Evolutionary conservation across 202 grass and related monocot species (phyloP).

Genomic region (Carex arenaria): DNA sequence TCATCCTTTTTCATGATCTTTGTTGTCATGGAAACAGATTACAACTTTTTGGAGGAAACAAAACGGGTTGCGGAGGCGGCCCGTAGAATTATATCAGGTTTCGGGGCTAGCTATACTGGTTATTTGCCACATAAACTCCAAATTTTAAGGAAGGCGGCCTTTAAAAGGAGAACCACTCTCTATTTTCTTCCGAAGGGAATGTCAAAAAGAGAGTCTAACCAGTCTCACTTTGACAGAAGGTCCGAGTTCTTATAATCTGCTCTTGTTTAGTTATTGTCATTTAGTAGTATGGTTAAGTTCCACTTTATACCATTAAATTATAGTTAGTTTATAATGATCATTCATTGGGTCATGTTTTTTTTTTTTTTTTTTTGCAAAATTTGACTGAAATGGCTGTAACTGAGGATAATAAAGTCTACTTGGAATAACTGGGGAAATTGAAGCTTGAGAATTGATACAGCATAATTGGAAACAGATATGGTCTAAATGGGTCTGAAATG

Average conservation of each 20-base stretch:
- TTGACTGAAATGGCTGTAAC: background rate
- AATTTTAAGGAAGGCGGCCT: constrained; percentile 47
- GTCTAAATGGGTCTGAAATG: background rate
- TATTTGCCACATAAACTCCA: constrained; percentile 35
- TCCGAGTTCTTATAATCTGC: constrained; percentile 1
- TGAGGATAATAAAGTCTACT: background rate
- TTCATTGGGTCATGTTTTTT: background rate
- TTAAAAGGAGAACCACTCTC: constrained; percentile 34
- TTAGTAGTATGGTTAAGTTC: background rate
- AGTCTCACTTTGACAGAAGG: constrained; percentile 37
- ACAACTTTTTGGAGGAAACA: constrained; percentile 75
- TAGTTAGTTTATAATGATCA: background rate
- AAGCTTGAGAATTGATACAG: background rate
- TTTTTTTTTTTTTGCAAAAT: background rate
- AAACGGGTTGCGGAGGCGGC: constrained; percentile 57
- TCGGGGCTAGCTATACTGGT: constrained; percentile 38
- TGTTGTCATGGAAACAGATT: constrained; percentile 40
- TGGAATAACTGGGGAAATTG: background rate
- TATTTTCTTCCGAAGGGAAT: constrained; percentile 66
- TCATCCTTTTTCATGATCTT: background rate
- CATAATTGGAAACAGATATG: background rate
- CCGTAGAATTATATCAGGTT: constrained; percentile 37
- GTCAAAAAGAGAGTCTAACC: constrained; percentile 64
- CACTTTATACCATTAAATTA: background rate
- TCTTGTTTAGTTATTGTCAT: background rate